Percentiles rank a stretch among this genome's conserved stretches.
Evolutionary conservation across 1,284 basidiomycete genomes (phyloP).

Genomic region (Ceratobasidium sp.): DNA sequence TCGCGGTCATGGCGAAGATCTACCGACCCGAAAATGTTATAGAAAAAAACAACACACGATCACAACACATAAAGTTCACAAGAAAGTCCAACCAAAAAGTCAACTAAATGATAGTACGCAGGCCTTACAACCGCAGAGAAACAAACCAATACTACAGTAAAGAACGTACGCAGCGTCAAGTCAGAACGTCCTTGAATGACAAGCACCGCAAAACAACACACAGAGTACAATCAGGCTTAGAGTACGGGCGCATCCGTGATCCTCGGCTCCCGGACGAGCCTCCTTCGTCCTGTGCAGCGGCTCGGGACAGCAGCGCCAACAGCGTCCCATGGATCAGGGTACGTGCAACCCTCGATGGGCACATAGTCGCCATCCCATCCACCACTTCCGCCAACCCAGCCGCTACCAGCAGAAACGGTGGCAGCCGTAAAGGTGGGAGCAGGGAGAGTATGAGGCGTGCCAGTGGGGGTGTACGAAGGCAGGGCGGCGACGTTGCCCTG

Average conservation of each 20-base stretch:
- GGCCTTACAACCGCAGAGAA: constrained; percentile 4
- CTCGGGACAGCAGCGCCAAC: constrained; percentile 55
- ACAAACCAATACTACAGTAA: neutral
- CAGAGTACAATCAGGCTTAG: neutral
- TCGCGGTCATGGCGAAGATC: neutral
- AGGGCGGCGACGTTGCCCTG: constrained; percentile 49
- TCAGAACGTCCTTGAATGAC: constrained; percentile 6
- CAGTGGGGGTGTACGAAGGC: constrained; percentile 61
- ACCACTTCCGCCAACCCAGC: constrained; percentile 66
- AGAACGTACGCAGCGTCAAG: neutral
- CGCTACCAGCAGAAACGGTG: constrained; percentile 60
- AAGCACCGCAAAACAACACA: neutral
- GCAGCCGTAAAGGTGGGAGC: constrained; percentile 47
- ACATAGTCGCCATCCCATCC: constrained; percentile 50
- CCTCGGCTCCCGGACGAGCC: constrained; percentile 24
- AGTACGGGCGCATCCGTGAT: neutral
- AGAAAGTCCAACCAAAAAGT: constrained; percentile 6
- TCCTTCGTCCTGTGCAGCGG: constrained; percentile 26
- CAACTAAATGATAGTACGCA: constrained; percentile 23
- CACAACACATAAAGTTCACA: constrained; percentile 10
- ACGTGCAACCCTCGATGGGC: constrained; percentile 66
- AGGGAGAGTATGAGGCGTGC: constrained; percentile 45
- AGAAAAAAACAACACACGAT: constrained; percentile 5
- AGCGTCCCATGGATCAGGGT: constrained; percentile 70
- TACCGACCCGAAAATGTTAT: constrained; percentile 6